Percentiles rank a stretch among this genome's conserved stretches.
phyloP scores from a whole-genome alignment of 2,329 filamentous ascomycete species.

The Penicillium paneum region DNA sequence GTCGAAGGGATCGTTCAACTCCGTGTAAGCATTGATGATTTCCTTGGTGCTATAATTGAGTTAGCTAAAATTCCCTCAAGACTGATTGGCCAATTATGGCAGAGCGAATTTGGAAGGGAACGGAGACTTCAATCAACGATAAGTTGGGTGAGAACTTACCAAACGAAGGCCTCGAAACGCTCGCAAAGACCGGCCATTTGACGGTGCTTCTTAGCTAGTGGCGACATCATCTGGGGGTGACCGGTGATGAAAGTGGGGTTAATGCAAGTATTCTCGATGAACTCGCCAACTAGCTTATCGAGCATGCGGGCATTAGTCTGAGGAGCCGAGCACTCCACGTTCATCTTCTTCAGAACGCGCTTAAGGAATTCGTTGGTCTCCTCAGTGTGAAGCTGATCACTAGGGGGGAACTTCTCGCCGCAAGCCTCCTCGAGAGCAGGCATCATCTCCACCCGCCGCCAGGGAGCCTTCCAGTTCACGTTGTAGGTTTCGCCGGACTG shows the following conservation, averaged over 20 bases:
- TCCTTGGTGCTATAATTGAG: slow-evolving; percentile 55
- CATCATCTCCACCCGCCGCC: slow-evolving; percentile 95
- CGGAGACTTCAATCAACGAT: not conserved
- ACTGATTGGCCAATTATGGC: not conserved
- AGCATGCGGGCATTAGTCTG: slow-evolving; percentile 94
- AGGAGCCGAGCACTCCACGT: slow-evolving; percentile 83
- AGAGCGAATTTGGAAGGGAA: not conserved
- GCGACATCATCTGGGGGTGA: slow-evolving; percentile 88
- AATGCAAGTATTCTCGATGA: slow-evolving; percentile 88
- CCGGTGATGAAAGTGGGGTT: slow-evolving; percentile 90
- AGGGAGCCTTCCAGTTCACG: slow-evolving; percentile 94
- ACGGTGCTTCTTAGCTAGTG: slow-evolving; percentile 93
- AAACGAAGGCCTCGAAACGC: slow-evolving; percentile 95
- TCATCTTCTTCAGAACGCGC: slow-evolving; percentile 79
- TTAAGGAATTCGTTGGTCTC: slow-evolving; percentile 88
- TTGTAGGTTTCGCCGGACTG: slow-evolving; percentile 81
- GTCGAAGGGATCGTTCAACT: slow-evolving; percentile 96
- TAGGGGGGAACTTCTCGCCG: slow-evolving; percentile 89
- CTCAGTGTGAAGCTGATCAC: slow-evolving; percentile 81
- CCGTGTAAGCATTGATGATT: slow-evolving; percentile 94
- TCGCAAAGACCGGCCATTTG: slow-evolving; percentile 80
- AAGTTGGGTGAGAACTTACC: slow-evolving; percentile 10
- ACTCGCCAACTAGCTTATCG: slow-evolving; percentile 90
- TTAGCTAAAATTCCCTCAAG: not conserved
- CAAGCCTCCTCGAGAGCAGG: slow-evolving; percentile 82